Conservation (phyloP, 2,329 filamentous ascomycete genomes). For the Aspergillus proliferans region DNA sequence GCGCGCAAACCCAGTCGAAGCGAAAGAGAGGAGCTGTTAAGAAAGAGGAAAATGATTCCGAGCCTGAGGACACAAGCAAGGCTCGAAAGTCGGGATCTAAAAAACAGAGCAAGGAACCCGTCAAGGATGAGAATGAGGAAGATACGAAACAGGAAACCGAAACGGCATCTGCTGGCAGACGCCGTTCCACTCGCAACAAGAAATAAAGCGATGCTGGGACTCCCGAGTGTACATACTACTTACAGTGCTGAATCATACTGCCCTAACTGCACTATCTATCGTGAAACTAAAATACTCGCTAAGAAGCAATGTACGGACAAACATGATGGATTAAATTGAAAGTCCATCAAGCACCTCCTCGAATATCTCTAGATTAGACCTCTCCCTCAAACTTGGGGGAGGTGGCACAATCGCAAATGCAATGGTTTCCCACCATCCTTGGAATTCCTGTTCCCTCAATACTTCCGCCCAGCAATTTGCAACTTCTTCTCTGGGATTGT, state of each 20-base stretch:
- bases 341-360: slow-evolving; percentile 23
- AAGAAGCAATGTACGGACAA: background rate
- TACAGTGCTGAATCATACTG: background rate
- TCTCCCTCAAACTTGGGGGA: slow-evolving; percentile 4
- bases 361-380: slow-evolving; percentile 30
- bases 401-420: slow-evolving; percentile 55
- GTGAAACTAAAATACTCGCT: background rate
- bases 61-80: slow-evolving; percentile 11
- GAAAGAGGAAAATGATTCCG: slow-evolving; percentile 24
- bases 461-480: slow-evolving; percentile 58
- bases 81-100: slow-evolving; percentile 21
- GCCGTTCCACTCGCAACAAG: slow-evolving; percentile 25
- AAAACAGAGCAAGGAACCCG: slow-evolving; percentile 13
- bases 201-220: slow-evolving; percentile 13
- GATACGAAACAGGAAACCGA: slow-evolving; percentile 6
- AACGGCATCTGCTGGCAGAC: slow-evolving; percentile 11
- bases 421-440: slow-evolving; percentile 59
- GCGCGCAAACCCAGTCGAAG: slow-evolving; percentile 19
- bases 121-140: slow-evolving; percentile 20
- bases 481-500: slow-evolving; percentile 57
- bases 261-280: background rate
- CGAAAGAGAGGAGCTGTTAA: slow-evolving; percentile 26
- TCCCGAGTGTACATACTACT: background rate
- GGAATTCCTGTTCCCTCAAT: slow-evolving; percentile 55
- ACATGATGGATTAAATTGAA: slow-evolving; percentile 14